Percentiles rank a stretch among this genome's conserved stretches.
Evolutionary conservation across 768 basidiomycete genomes (phyloP).

Genomic region (Amanita thiersii): DNA sequence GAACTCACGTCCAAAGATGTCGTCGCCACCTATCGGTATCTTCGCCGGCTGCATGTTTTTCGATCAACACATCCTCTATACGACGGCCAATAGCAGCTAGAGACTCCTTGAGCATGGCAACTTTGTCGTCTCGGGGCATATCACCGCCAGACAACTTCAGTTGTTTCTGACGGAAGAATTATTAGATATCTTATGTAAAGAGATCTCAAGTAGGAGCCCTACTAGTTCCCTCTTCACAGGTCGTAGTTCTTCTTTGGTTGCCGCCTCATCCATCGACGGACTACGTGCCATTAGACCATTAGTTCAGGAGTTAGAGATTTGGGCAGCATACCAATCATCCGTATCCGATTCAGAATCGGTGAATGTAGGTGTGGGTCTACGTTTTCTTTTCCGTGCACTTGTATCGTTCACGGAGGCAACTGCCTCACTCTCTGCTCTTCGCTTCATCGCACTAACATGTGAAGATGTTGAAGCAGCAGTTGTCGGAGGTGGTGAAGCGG

Average conservation of each 20-base stretch:
- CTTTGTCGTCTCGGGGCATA: constrained; percentile 93
- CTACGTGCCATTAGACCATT: constrained; percentile 26
- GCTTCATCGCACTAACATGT: constrained; percentile 51
- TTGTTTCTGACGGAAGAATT: constrained; percentile 61
- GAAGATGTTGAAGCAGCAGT: constrained; percentile 64
- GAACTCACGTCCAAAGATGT: constrained; percentile 92
- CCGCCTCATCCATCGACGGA: constrained; percentile 90
- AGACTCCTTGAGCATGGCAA: constrained; percentile 92
- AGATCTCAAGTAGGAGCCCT: constrained; percentile 18
- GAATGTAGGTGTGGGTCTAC: constrained; percentile 93
- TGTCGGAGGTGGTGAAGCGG: constrained; percentile 69
- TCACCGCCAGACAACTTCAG: constrained; percentile 90
- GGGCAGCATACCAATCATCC: constrained; percentile 70
- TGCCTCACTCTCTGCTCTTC: constrained; percentile 81
- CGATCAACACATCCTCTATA: constrained; percentile 75
- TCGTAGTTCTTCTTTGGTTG: constrained; percentile 90
- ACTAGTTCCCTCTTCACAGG: constrained; percentile 97
- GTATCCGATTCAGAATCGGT: constrained; percentile 85
- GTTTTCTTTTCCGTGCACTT: constrained; percentile 70
- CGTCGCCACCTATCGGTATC: constrained; percentile 83
- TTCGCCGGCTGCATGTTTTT: constrained; percentile 73
- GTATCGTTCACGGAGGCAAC: constrained; percentile 73
- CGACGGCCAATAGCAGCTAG: constrained; percentile 88
- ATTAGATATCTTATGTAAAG: not conserved
- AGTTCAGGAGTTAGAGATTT: constrained; percentile 7